A percentile compares a stretch with the other conserved stretches of the same genome.
phyloP scores from a whole-genome alignment of 2,329 filamentous ascomycete genomes.

The Trichoderma citrinoviride region DNA sequence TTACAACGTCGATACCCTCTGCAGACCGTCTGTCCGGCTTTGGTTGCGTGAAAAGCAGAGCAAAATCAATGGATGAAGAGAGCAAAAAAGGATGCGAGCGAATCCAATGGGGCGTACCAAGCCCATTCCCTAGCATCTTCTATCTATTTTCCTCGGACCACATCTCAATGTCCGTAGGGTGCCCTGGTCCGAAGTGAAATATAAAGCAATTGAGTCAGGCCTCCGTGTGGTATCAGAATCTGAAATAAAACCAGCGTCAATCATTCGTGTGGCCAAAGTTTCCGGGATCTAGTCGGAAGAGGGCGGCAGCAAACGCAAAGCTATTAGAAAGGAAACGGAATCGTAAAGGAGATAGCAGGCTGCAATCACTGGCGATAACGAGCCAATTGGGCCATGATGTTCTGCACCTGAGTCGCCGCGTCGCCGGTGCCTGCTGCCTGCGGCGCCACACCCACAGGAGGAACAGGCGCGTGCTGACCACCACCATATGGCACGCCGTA shows the following conservation, averaged over 20 bases:
- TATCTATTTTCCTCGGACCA: slow-evolving; percentile 11
- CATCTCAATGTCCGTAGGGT: not conserved
- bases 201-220: slow-evolving; percentile 6
- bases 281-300: not conserved
- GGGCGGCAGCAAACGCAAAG: slow-evolving; percentile 3
- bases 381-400: slow-evolving; percentile 72
- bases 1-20: slow-evolving; percentile 1
- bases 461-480: slow-evolving; percentile 29
- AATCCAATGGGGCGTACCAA: slow-evolving; percentile 1
- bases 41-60: not conserved
- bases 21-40: not conserved
- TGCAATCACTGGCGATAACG: slow-evolving; percentile 55
- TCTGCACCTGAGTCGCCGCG: slow-evolving; percentile 58
- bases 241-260: slow-evolving; percentile 17
- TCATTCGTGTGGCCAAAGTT: slow-evolving; percentile 1
- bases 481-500: slow-evolving; percentile 35
- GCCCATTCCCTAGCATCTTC: slow-evolving; percentile 6
- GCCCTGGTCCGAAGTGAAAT: not conserved
- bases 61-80: not conserved
- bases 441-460: slow-evolving; percentile 30
- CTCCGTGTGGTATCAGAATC: slow-evolving; percentile 22
- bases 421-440: slow-evolving; percentile 31
- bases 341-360: not conserved
- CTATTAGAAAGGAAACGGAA: not conserved
- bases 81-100: not conserved